These are phyloP conservation scores for Neoboletus subvelutipes DNA, from an alignment of 768 basidiomycete species.

Conservation along the genomic window DNA sequence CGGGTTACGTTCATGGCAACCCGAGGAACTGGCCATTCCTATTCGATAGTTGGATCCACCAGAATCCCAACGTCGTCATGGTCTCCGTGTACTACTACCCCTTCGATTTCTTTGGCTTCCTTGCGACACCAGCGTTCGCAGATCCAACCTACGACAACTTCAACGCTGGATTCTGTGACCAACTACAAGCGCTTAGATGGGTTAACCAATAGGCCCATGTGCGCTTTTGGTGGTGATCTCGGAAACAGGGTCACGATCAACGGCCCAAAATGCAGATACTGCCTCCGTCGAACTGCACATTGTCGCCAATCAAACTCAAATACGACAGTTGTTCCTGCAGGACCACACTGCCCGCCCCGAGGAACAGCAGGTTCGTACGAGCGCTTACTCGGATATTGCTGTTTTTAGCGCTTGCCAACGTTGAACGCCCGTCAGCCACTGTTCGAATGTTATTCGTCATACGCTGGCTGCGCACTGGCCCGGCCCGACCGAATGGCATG, in stretches of 20 bases:
- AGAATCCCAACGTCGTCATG: constrained; percentile 59
- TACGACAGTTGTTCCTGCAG: constrained; percentile 49
- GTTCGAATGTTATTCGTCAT: constrained; percentile 50
- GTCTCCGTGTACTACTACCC: constrained; percentile 71
- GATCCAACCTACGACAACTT: constrained; percentile 43
- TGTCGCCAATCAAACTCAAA: constrained; percentile 37
- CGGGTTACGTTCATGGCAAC: constrained; percentile 59
- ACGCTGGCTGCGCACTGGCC: constrained; percentile 48
- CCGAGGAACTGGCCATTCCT: constrained; percentile 68
- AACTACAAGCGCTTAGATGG: constrained; percentile 43
- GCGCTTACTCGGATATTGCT: background rate
- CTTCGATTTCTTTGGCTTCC: constrained; percentile 63
- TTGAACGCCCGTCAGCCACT: constrained; percentile 37
- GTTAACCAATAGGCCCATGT: constrained; percentile 24
- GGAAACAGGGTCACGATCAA: constrained; percentile 46
- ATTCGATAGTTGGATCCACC: constrained; percentile 64
- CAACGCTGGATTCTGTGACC: constrained; percentile 58
- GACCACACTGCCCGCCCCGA: constrained; percentile 50
- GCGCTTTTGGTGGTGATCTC: constrained; percentile 42
- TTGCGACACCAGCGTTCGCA: constrained; percentile 47
- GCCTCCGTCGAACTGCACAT: constrained; percentile 59
- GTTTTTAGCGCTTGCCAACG: background rate
- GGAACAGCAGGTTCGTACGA: constrained; percentile 47
- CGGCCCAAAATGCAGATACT: constrained; percentile 59
- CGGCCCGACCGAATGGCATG: constrained; percentile 42